Base-by-base conservation (phyloP, 306 rosid species). In the Lotus japonicus region DNA sequence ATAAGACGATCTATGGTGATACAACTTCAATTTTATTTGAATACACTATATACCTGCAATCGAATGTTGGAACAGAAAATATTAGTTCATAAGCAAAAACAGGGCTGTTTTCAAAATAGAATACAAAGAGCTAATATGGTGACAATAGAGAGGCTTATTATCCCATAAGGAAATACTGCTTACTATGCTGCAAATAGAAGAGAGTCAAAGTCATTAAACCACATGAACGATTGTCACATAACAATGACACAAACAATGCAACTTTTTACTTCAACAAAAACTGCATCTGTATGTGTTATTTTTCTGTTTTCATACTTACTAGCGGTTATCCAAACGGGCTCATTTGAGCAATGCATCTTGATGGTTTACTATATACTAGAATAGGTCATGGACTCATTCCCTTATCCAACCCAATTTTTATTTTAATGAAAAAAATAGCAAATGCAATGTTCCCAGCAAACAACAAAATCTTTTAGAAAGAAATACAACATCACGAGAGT, bases 21-120 rank as follows among this genome's bases (percentile, higher is more conserved):
- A 61, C 74, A 78, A 73, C 82, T 77, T 75, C 78, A 51, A 72
- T 56, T 54, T 82, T 67, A 64, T 68, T 70, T 71, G 74, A 72
- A 23, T 62, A 70, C 55, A 58, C 77, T 70, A 67, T 79, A 66
- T 75, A 44, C 87, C 95, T 85, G 91, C 78, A 75, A 62, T 58
- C 36, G 64, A n/a, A 72, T 23, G 77, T 18, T 65, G 61, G 61
- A 70, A 59, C 13, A 54, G 66, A 71, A 49, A 14, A 45, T 56
- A 48, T 74, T 68, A 77, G 64, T 59, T 54, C 58, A 61, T 19
- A 36, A 57, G 18, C 59, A 66, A 61, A 9, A 67, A n/a, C 52
- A 12, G 42, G 61, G 9, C 3, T 11, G n/a, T 17, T 14, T 70
- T 13, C 11, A 53, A n/a, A 43, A 50, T 11, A 50, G 64, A 42